A percentile compares a stretch with the other conserved stretches of the same genome.
phyloP scores from a whole-genome alignment of 148 eudicot species.

The Rhododendron vialii region DNA sequence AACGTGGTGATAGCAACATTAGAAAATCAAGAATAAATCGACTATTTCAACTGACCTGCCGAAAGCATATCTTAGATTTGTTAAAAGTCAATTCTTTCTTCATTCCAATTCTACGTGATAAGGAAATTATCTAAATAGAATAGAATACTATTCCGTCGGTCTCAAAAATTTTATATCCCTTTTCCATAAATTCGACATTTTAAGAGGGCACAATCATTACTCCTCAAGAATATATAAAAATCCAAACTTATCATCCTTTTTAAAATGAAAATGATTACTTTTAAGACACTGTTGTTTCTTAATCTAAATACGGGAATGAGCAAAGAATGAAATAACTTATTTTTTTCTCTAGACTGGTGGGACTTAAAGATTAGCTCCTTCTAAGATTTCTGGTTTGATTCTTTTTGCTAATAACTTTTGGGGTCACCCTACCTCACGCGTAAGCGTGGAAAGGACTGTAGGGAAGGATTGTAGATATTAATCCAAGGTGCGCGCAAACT shows the following conservation, averaged over 20 bases:
- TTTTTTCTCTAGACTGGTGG: neutral
- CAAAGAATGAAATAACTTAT: neutral
- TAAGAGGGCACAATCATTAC: neutral
- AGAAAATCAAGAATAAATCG: neutral
- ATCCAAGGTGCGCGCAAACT: accelerated
- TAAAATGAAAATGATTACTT: neutral
- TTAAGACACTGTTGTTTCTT: neutral
- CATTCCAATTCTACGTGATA: neutral
- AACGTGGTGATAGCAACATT: neutral
- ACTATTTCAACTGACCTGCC: neutral
- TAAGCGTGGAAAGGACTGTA: too few species aligned
- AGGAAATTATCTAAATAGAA: neutral
- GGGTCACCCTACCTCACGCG: too few species aligned
- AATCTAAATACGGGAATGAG: neutral
- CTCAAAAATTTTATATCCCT: neutral
- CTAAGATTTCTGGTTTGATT: too few species aligned
- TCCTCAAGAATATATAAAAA: neutral
- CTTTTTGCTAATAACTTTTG: too few species aligned
- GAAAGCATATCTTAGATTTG: neutral
- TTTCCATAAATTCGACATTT: neutral
- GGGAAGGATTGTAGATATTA: too few species aligned
- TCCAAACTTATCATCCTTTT: neutral
- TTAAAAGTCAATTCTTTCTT: neutral
- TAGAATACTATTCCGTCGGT: neutral
- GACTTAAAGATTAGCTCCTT: neutral